Evolutionary conservation across 2,329 filamentous ascomycete species (phyloP).

Genomic region (Capronia americana): DNA sequence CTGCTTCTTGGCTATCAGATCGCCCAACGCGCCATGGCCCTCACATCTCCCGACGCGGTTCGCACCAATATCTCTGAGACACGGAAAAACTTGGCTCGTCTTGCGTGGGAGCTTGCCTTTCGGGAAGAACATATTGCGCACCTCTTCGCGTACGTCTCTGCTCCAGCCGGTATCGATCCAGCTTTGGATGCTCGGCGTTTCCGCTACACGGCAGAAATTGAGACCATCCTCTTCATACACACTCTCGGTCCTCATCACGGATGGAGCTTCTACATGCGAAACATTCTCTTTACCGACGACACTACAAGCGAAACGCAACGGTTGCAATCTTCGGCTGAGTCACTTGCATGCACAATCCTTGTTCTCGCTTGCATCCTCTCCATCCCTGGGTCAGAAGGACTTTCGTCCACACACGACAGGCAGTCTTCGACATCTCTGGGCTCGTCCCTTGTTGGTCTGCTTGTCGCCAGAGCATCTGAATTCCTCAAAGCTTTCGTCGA

Average conservation of each 20-base stretch:
- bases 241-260: constrained; percentile 14
- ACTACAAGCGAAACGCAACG: neutral
- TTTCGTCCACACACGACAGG: neutral
- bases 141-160: constrained; percentile 19
- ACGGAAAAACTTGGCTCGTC: constrained; percentile 22
- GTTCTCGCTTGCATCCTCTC: constrained; percentile 27
- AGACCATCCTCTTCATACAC: constrained; percentile 27
- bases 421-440: neutral
- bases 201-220: constrained; percentile 20
- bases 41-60: neutral
- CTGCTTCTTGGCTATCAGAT: constrained; percentile 28
- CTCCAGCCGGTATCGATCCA: constrained; percentile 4
- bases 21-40: constrained; percentile 2
- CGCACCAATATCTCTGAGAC: neutral
- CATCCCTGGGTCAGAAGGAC: constrained; percentile 5
- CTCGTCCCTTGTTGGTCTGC: constrained; percentile 9
- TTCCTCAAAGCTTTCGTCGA: constrained; percentile 28
- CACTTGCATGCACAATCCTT: constrained; percentile 27
- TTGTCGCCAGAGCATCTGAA: constrained; percentile 22
- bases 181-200: neutral
- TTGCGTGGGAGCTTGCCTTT: constrained; percentile 28
- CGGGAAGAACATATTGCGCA: constrained; percentile 11
- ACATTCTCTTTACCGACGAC: constrained; percentile 17
- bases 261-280: constrained; percentile 22
- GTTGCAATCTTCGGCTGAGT: constrained; percentile 7